A percentile compares a stretch with the other conserved stretches of the same genome.
Conservation (phyloP, 345 rosid genomes). For the Citrus reticulata region DNA sequence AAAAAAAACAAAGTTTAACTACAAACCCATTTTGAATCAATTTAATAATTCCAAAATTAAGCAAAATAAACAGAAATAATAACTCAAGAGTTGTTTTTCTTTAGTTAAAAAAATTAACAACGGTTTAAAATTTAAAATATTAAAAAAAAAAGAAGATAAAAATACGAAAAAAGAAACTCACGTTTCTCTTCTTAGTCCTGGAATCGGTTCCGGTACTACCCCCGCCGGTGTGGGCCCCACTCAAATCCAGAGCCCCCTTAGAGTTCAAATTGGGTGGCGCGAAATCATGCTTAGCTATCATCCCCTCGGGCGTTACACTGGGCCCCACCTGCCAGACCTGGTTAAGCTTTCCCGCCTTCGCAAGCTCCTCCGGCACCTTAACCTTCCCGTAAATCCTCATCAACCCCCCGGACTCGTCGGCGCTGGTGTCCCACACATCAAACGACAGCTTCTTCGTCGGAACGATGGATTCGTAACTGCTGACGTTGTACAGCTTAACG, state of each 20-base stretch:
- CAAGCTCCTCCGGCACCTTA: conserved; percentile 55
- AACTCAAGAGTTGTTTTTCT: background rate
- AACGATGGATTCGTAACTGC: conserved; percentile 21
- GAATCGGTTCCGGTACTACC: conserved; percentile 25
- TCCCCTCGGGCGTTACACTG: conserved; percentile 14
- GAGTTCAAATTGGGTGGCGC: conserved; percentile 27
- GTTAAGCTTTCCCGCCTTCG: conserved; percentile 43
- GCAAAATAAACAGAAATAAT: no score
- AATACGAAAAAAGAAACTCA: background rate
- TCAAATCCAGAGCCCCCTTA: conserved; percentile 34
- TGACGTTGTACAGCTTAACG: conserved; percentile 44
- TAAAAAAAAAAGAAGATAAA: background rate
- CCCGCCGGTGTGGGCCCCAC: conserved; percentile 14
- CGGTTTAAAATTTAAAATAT: background rate
- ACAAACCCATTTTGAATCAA: background rate
- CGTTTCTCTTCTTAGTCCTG: conserved; percentile 52
- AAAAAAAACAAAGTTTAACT: background rate
- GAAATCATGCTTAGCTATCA: conserved; percentile 30
- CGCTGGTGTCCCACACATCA: conserved; percentile 62
- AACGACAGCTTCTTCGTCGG: conserved; percentile 44
- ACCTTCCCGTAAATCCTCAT: conserved; percentile 55
- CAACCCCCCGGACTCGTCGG: conserved; percentile 43
- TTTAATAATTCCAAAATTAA: background rate
- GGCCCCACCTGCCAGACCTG: conserved; percentile 93
- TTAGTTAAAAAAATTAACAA: no score